Percentiles rank a stretch among this genome's conserved stretches.
phyloP scores from a whole-genome alignment of 192 early-diverging fungal species.

The Entomortierella chlamydospora region DNA sequence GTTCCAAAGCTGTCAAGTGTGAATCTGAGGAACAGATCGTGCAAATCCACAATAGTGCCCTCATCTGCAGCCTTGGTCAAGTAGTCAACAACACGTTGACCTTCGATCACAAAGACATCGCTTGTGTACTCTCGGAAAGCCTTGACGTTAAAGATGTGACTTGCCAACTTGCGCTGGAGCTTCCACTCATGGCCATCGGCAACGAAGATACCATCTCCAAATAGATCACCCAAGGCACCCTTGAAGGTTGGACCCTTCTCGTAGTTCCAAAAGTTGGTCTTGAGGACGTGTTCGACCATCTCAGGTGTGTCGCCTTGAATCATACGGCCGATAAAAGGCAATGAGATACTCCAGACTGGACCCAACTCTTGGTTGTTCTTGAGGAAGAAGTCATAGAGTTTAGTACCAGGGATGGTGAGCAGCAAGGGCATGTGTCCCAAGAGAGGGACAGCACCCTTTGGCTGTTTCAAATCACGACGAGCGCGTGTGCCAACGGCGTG shows the following conservation, averaged over 20 bases:
- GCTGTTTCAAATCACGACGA: constrained; percentile 23
- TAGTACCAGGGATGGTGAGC: constrained; percentile 11
- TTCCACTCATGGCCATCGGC: constrained; percentile 19
- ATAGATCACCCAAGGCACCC: constrained; percentile 12
- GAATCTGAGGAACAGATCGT: constrained; percentile 50
- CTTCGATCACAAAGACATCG: constrained; percentile 21
- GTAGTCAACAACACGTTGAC: constrained; percentile 4
- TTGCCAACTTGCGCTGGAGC: constrained; percentile 18
- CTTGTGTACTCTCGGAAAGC: constrained; percentile 24
- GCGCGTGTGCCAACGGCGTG: constrained; percentile 23
- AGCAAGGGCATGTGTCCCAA: constrained; percentile 29
- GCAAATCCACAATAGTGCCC: constrained; percentile 50
- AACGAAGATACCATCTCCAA: constrained; percentile 26
- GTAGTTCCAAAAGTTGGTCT: constrained; percentile 41
- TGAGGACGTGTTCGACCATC: constrained; percentile 26
- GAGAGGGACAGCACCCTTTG: constrained; percentile 19
- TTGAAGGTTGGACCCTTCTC: constrained; percentile 16
- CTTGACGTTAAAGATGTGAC: constrained; percentile 25
- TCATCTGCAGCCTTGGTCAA: constrained; percentile 15
- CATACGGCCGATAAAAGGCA: constrained; percentile 25
- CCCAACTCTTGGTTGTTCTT: constrained; percentile 21
- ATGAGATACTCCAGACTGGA: constrained; percentile 18
- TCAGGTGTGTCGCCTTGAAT: constrained; percentile 28
- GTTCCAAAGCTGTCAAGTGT: constrained; percentile 53
- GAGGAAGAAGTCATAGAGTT: constrained; percentile 26